These are phyloP conservation scores for Volvox africanus DNA, from an alignment of 139 green algal genomes.

Conservation along the genomic window DNA sequence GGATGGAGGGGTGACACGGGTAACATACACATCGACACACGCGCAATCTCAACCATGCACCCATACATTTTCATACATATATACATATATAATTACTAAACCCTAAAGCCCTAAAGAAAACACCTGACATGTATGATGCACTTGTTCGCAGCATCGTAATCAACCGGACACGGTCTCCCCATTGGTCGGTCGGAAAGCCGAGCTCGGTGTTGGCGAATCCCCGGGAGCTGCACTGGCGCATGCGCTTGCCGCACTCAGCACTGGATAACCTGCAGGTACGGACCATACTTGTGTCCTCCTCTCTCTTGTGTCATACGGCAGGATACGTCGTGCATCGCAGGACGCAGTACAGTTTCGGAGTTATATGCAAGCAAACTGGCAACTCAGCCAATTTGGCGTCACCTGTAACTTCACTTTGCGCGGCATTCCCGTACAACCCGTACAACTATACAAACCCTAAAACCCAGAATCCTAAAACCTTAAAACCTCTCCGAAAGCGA, in stretches of 20 bases:
- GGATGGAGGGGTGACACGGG: too few relatives aligned
- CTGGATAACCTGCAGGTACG: constrained; percentile 40
- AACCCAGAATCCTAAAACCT: too few relatives aligned
- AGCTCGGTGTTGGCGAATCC: constrained; percentile 22
- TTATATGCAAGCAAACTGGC: background rate
- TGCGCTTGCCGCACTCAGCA: constrained; percentile 37
- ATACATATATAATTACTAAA: too few relatives aligned
- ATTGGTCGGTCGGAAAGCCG: background rate
- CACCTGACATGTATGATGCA: background rate
- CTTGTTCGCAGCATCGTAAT: constrained; percentile 10
- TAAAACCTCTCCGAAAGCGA: too few relatives aligned
- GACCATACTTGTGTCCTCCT: background rate
- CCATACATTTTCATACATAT: too few relatives aligned
- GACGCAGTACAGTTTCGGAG: background rate
- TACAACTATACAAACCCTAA: too few relatives aligned
- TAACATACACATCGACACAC: background rate
- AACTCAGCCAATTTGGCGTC: background rate
- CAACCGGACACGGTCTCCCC: constrained; percentile 30
- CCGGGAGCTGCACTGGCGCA: constrained; percentile 30
- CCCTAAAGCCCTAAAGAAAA: too few relatives aligned
- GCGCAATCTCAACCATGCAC: background rate
- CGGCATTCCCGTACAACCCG: too few relatives aligned
- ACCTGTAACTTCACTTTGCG: too few relatives aligned
- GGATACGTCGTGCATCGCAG: background rate
- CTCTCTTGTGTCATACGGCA: background rate